These are phyloP conservation scores for Lepidium didymum DNA, from an alignment of 345 rosid species.

Conservation along the genomic window DNA sequence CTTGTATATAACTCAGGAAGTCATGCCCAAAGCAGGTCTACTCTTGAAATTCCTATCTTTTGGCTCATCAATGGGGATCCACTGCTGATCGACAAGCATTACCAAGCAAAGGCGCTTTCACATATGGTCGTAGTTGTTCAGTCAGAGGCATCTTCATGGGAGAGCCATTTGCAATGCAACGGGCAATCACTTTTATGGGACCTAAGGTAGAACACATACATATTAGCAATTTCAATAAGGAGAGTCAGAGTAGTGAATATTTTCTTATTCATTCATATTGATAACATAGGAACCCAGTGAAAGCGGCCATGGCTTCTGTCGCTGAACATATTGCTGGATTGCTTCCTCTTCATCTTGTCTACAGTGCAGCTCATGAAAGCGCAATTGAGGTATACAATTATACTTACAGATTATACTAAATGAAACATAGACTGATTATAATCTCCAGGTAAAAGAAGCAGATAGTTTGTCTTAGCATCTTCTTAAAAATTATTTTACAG, in stretches of 20 bases:
- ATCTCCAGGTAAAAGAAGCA: background rate
- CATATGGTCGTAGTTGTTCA: conserved; percentile 93
- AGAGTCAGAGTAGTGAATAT: background rate
- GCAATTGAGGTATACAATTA: conserved; percentile 74
- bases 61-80: conserved; percentile 92
- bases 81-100: conserved; percentile 82
- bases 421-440: background rate
- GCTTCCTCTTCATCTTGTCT: conserved; percentile 92
- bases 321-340: conserved; percentile 95
- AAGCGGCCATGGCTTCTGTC: conserved; percentile 87
- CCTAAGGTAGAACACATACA: conserved; percentile 49
- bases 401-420: background rate
- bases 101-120: conserved; percentile 92
- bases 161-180: conserved; percentile 95
- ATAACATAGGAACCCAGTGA: conserved; percentile 66
- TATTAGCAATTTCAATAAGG: background rate
- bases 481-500: conserved; percentile 34
- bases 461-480: background rate
- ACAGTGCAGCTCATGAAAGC: conserved; percentile 94
- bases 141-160: conserved; percentile 92
- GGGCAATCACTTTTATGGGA: conserved; percentile 91
- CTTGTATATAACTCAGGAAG: conserved; percentile 50
- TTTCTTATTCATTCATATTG: background rate
- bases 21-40: conserved; percentile 86
- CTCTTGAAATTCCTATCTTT: conserved; percentile 93